These are phyloP conservation scores for Scedosporium apiospermum DNA, from an alignment of 2,329 filamentous ascomycete species.

Conservation along the genomic window DNA sequence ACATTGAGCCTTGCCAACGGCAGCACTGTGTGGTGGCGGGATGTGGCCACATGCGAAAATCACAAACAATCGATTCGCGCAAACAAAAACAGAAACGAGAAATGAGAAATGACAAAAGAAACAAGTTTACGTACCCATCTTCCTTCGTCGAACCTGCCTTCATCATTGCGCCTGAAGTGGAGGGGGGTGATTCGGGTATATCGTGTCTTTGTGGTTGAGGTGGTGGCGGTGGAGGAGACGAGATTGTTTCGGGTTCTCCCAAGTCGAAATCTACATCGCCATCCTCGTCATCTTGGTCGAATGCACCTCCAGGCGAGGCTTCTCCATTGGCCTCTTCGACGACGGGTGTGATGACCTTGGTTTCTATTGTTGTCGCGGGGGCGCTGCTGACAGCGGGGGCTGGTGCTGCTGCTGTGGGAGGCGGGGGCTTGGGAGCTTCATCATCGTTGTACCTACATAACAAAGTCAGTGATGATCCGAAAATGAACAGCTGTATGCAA, in stretches of 20 bases:
- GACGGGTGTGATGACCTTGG: background rate
- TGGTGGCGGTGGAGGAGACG: slow-evolving; percentile 9
- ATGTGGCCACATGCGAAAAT: background rate
- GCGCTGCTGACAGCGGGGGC: slow-evolving; percentile 12
- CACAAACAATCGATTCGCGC: background rate
- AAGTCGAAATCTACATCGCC: slow-evolving; percentile 52
- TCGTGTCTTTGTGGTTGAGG: slow-evolving; percentile 10
- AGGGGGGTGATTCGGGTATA: background rate
- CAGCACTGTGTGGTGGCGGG: background rate
- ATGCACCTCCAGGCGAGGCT: slow-evolving; percentile 26
- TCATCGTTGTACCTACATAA: slow-evolving; percentile 12
- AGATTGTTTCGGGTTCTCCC: slow-evolving; percentile 29
- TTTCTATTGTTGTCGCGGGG: background rate
- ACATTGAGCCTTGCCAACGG: no score
- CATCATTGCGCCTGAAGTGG: background rate
- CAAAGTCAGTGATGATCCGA: background rate
- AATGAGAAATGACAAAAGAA: background rate
- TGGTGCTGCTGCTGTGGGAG: slow-evolving; percentile 18
- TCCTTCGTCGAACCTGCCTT: slow-evolving; percentile 20
- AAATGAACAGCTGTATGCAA: background rate
- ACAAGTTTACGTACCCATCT: slow-evolving; percentile 29
- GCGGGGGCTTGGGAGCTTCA: slow-evolving; percentile 13
- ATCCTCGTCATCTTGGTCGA: slow-evolving; percentile 41
- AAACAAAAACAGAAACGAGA: background rate
- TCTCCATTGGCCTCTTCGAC: background rate